phyloP scores from a whole-genome alignment of 2,329 filamentous ascomycete genomes.

The Neofusicoccum cordaticola region DNA sequence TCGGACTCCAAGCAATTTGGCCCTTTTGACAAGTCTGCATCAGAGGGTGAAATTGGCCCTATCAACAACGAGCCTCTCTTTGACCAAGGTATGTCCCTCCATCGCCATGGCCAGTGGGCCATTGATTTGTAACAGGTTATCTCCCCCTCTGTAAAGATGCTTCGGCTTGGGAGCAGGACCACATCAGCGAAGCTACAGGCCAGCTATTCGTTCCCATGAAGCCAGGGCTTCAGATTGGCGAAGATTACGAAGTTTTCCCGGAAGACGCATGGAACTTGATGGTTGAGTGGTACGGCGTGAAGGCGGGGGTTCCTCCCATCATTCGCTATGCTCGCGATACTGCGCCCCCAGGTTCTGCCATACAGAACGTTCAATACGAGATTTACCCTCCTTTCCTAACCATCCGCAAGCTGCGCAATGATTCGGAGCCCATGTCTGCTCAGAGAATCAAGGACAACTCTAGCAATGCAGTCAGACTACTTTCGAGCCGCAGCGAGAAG shows the following conservation, averaged over 20 bases:
- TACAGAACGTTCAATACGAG: constrained; percentile 75
- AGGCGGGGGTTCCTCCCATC: constrained; percentile 67
- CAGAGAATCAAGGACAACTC: constrained; percentile 61
- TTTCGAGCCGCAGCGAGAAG: constrained; percentile 67
- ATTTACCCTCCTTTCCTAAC: constrained; percentile 81
- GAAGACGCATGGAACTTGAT: constrained; percentile 79
- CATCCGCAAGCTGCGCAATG: constrained; percentile 71
- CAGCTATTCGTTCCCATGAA: constrained; percentile 68
- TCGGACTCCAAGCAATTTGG: constrained; percentile 43
- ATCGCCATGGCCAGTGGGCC: background rate
- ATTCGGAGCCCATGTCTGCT: constrained; percentile 52
- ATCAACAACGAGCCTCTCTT: constrained; percentile 64
- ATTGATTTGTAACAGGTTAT: background rate
- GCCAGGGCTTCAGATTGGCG: constrained; percentile 60
- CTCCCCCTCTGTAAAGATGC: background rate
- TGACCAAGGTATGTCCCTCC: constrained; percentile 23
- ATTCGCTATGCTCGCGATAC: constrained; percentile 76
- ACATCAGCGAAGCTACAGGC: constrained; percentile 40
- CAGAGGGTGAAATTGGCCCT: constrained; percentile 67
- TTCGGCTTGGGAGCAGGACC: constrained; percentile 14
- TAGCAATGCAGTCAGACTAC: constrained; percentile 61
- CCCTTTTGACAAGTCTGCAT: constrained; percentile 58
- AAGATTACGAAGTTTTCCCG: constrained; percentile 75
- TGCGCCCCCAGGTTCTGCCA: constrained; percentile 49
- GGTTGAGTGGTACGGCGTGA: constrained; percentile 76